These are phyloP conservation scores for Setomelanomma holmii DNA, from an alignment of 2,329 filamentous ascomycete genomes.

Conservation along the genomic window DNA sequence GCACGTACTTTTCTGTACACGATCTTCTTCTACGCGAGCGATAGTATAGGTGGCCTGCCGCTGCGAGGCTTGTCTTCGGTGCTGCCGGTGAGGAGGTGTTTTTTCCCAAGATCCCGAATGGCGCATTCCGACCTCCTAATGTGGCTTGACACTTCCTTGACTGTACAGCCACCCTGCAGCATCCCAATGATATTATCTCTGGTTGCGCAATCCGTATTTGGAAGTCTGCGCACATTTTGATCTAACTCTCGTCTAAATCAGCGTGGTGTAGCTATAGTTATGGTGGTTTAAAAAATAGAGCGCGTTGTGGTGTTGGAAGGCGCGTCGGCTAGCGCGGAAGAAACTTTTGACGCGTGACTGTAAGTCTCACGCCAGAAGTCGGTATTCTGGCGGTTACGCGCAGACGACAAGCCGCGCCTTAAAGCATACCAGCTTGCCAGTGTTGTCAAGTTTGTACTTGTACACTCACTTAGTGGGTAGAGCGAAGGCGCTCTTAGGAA, in stretches of 20 bases:
- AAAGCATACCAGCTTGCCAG: not conserved
- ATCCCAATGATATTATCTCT: not conserved
- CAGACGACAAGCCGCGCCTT: not conserved
- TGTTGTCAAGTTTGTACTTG: not conserved
- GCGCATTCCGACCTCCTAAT: not conserved
- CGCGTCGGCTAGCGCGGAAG: not conserved
- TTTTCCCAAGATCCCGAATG: not conserved
- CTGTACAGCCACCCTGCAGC: too few relatives aligned
- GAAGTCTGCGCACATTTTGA: not conserved
- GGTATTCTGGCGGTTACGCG: not conserved
- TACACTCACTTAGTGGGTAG: not conserved
- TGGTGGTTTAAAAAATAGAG: too few relatives aligned
- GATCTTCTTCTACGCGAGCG: not conserved
- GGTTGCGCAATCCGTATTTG: not conserved
- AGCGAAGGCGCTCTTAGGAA: not conserved
- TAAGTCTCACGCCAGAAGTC: not conserved
- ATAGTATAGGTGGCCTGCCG: conserved; percentile 1
- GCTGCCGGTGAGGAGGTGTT: not conserved
- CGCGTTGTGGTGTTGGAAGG: too few relatives aligned
- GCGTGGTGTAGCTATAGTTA: too few relatives aligned
- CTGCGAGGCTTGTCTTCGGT: not conserved
- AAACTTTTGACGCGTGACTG: not conserved
- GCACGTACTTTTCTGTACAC: too few relatives aligned
- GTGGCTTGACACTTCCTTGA: too few relatives aligned
- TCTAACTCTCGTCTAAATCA: too few relatives aligned